Evolutionary conservation across 805 yeast species (phyloP).

Genomic region (Yarrowia osloensis): DNA sequence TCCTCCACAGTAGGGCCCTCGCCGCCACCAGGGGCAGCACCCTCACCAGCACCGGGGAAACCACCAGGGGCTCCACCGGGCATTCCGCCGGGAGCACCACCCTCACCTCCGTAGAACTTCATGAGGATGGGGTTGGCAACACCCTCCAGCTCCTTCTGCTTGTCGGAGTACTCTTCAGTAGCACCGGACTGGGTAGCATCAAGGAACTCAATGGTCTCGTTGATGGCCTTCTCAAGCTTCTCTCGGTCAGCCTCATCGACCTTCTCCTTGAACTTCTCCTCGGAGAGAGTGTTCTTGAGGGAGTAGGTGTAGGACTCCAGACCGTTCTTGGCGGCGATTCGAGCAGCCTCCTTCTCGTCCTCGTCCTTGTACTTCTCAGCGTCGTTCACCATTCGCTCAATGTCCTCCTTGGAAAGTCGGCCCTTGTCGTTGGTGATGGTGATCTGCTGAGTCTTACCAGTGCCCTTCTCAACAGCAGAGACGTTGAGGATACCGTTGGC

Average conservation of each 20-base stretch:
- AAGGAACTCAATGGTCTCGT: slow-evolving; percentile 56
- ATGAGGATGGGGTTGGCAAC: slow-evolving; percentile 93
- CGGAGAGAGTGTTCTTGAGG: slow-evolving; percentile 74
- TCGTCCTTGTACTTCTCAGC: slow-evolving; percentile 96
- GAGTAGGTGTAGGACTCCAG: slow-evolving; percentile 92
- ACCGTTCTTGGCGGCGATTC: slow-evolving; percentile 89
- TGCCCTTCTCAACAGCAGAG: slow-evolving; percentile 95
- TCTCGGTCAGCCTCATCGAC: slow-evolving; percentile 34
- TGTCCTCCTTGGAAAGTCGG: slow-evolving; percentile 62
- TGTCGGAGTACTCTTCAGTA: slow-evolving; percentile 83
- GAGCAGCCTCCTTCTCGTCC: slow-evolving; percentile 88
- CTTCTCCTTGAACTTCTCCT: slow-evolving; percentile 72
- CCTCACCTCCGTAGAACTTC: slow-evolving; percentile 79
- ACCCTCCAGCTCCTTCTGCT: slow-evolving; percentile 90
- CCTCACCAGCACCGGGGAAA: slow-evolving; percentile 44
- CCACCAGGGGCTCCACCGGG: slow-evolving; percentile 56
- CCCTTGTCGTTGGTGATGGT: slow-evolving; percentile 97
- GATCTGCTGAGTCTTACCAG: slow-evolving; percentile 92
- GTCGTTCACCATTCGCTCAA: slow-evolving; percentile 86
- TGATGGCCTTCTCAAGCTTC: slow-evolving; percentile 33
- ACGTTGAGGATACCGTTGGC: slow-evolving; percentile 98
- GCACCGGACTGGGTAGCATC: slow-evolving; percentile 89
- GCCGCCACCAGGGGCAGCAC: slow-evolving; percentile 43
- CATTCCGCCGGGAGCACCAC: slow-evolving; percentile 61
- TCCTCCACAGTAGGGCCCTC: slow-evolving; percentile 30